phyloP scores from a whole-genome alignment of 495 filamentous ascomycete genomes.

The Penicillium herquei region DNA sequence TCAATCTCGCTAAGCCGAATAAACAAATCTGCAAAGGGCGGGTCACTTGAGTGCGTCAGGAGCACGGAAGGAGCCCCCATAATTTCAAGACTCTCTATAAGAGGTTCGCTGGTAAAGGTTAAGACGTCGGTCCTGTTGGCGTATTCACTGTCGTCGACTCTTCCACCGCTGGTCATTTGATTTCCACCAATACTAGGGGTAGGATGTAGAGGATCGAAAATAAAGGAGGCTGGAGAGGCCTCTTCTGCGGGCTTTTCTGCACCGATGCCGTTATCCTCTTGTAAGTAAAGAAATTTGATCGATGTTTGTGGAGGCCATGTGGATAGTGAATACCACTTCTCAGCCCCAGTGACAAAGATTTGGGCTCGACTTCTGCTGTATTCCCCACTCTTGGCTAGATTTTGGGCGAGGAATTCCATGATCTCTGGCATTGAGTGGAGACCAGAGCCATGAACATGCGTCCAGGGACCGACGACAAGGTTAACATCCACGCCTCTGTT shows the following conservation, averaged over 20 bases:
- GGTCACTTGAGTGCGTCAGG: conserved; percentile 22
- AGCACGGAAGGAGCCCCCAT: conserved; percentile 20
- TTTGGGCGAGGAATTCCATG: conserved; percentile 16
- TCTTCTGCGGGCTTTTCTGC: conserved; percentile 8
- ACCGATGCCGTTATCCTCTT: conserved; percentile 8
- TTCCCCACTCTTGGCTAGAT: conserved; percentile 16
- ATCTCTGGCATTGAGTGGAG: conserved; percentile 17
- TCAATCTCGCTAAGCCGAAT: conserved; percentile 31
- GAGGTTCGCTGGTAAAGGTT: conserved; percentile 25
- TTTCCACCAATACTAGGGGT: conserved; percentile 26
- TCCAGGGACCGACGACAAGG: conserved; percentile 21
- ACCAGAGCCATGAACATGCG: conserved; percentile 16
- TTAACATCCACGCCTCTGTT: conserved; percentile 13
- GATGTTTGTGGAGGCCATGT: conserved; percentile 14
- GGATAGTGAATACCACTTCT: conserved; percentile 18
- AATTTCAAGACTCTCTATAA: conserved; percentile 23
- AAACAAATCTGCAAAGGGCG: conserved; percentile 30
- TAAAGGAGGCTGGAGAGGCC: conserved; percentile 18
- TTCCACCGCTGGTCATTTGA: conserved; percentile 14
- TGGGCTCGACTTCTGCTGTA: conserved; percentile 10
- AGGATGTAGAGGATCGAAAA: conserved; percentile 27
- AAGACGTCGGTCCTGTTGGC: conserved; percentile 25
- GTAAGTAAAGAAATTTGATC: conserved; percentile 18
- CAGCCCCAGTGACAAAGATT: conserved; percentile 15
- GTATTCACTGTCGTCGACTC: conserved; percentile 23